Conservation (phyloP, 352 stramenopile genomes). For the Globisporangium rhizosaccharum region DNA sequence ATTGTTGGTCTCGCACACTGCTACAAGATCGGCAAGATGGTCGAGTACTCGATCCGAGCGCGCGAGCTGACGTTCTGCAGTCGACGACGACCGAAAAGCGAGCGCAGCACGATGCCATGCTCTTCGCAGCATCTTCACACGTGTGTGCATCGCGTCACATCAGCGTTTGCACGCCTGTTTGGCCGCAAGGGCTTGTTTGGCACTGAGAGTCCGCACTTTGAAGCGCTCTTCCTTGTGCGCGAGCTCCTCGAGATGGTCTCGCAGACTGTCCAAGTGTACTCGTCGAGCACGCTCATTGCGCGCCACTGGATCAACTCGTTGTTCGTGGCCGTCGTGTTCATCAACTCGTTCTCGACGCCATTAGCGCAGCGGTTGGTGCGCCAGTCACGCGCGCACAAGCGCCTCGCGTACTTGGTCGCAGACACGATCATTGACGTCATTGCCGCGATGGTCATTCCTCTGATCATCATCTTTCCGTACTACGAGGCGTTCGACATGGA, state of each 20-base stretch:
- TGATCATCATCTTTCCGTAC: constrained; percentile 7
- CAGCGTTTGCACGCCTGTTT: neutral
- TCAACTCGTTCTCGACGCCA: constrained; percentile 9
- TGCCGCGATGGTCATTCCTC: constrained; percentile 14
- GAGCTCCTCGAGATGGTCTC: constrained; percentile 9
- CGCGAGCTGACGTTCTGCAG: constrained; percentile 1
- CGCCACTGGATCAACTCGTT: constrained; percentile 7
- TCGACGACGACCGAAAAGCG: neutral
- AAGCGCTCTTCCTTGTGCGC: constrained; percentile 2
- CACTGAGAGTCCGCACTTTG: constrained; percentile 5
- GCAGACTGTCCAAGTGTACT: constrained; percentile 7
- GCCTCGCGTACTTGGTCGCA: constrained; percentile 14
- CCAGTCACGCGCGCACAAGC: constrained; percentile 5
- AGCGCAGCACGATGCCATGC: neutral
- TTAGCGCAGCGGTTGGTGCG: neutral
- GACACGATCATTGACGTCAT: constrained; percentile 15
- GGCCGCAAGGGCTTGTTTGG: neutral
- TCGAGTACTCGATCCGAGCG: constrained; percentile 1
- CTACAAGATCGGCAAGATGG: constrained; percentile 2
- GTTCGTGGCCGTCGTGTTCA: constrained; percentile 1
- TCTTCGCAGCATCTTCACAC: too few species aligned
- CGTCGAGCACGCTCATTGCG: constrained; percentile 6
- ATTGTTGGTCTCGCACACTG: neutral
- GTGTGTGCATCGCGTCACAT: neutral
- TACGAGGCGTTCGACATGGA: neutral